Evolutionary conservation across 345 rosid species (phyloP), one percentile per base, ranked within the genome.

Genomic region (Rhodomyrtus tomentosa): DNA sequence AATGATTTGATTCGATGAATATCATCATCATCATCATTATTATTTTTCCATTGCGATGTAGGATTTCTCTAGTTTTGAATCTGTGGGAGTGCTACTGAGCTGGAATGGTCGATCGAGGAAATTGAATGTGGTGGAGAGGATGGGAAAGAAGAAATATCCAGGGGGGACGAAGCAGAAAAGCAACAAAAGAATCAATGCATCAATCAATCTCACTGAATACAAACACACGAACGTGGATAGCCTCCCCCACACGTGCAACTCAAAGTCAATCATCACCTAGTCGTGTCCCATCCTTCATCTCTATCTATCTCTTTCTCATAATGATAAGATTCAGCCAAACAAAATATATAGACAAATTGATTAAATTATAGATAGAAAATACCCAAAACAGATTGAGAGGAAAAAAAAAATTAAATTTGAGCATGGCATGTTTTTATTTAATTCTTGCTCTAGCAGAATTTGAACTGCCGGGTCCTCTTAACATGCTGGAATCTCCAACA

Each of bases 201-300:
- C 86, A 48, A 92, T 94, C 92, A 86, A 85, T 83, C 89, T 84
- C 90, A 82, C 90, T 86, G 89, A 90, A 84, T 84, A 84, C 85
- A 15, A 89, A 91, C 96, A 92, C 82, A 42, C 83, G 92, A 88
- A 91, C 96, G 96, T 91, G 93, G 92, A 88, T 89, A 89, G 87
- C 50, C 36, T 79, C 83, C 87, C 80, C 89, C 93, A 91, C 95
- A 93, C 94, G 95, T 92, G 94, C 93, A 88, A 92, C 89, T 93
- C 13, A 86, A 91, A 90, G 91, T 91, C 90, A 89, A 58, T 59
- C 53, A 83, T 56, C 84, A 42, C 76, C 38, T 36, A 83, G 55
- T 27, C 16, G 81, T 59, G 55, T 68, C 13, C 79, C 76, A 68
- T 68, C 76, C 20, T 16, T 55, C 84, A 29, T 55, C 72, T 82